phyloP scores from a whole-genome alignment of 1,284 basidiomycete genomes.

The Cryptococcus sp. region DNA sequence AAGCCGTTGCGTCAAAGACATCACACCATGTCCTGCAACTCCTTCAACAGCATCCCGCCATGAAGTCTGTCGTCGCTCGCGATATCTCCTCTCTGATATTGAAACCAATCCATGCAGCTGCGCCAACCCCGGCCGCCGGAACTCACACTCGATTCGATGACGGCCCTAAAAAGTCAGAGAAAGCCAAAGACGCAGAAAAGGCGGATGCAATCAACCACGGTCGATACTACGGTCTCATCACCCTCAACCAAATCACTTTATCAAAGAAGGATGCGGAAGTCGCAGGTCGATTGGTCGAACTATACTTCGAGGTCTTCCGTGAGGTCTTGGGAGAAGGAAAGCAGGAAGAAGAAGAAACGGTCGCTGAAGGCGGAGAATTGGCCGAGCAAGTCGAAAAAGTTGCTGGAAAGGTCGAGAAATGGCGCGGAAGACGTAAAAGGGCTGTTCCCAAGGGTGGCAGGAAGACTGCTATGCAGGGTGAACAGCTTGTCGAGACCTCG shows the following conservation, averaged over 20 bases:
- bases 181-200: constrained; percentile 29
- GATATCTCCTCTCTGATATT: constrained; percentile 80
- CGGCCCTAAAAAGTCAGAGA: constrained; percentile 39
- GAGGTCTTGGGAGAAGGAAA: constrained; percentile 66
- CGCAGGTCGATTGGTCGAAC: constrained; percentile 76
- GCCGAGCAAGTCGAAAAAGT: constrained; percentile 43
- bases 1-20: constrained; percentile 80
- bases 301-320: constrained; percentile 95
- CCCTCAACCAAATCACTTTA: constrained; percentile 89
- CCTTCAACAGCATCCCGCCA: constrained; percentile 84
- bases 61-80: constrained; percentile 87
- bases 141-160: constrained; percentile 48
- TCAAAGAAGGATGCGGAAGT: constrained; percentile 68
- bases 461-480: constrained; percentile 37
- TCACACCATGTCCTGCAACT: constrained; percentile 86
- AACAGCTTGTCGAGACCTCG: constrained; percentile 67
- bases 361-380: constrained; percentile 35
- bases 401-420: constrained; percentile 49
- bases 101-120: constrained; percentile 53
- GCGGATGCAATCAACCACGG: constrained; percentile 60
- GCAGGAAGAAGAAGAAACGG: constrained; percentile 37
- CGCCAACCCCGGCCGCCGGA: constrained; percentile 45
- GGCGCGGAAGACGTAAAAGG: constrained; percentile 45
- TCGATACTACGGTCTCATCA: constrained; percentile 86
- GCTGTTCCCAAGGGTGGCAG: constrained; percentile 41